Evolutionary conservation across 2,329 filamentous ascomycete species (phyloP).

Genomic region (Microdochium bolleyi): DNA sequence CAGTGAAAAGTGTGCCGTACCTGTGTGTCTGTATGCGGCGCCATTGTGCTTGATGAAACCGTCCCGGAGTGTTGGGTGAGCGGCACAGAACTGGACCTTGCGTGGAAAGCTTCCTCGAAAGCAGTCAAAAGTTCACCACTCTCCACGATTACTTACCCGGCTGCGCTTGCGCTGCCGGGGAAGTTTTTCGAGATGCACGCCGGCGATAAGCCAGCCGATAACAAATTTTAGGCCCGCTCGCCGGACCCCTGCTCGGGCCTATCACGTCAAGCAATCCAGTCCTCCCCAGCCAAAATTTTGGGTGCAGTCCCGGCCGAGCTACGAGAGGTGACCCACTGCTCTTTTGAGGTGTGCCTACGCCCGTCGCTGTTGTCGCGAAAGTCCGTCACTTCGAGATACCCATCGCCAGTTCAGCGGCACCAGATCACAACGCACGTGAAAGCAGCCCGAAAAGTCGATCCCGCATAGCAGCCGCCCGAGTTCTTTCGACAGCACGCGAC

Average conservation of each 20-base stretch:
- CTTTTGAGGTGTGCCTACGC: background rate
- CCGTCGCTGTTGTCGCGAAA: background rate
- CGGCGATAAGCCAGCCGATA: slow-evolving; percentile 17
- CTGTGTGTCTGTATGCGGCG: background rate
- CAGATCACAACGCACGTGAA: background rate
- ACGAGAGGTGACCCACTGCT: background rate
- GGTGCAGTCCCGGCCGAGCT: background rate
- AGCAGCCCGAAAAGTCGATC: too few species aligned
- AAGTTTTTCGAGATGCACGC: slow-evolving; percentile 12
- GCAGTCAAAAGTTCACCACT: background rate
- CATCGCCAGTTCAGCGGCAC: background rate
- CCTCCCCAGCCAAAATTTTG: background rate
- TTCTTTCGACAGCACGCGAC: too few species aligned
- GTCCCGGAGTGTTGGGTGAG: background rate
- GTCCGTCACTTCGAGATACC: background rate
- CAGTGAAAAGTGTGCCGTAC: background rate
- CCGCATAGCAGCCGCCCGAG: too few species aligned
- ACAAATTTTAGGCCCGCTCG: slow-evolving; percentile 7
- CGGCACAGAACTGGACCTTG: background rate
- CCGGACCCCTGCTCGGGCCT: background rate
- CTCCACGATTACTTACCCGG: background rate
- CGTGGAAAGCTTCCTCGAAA: background rate
- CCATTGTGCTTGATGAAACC: background rate
- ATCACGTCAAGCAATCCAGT: slow-evolving; percentile 8
- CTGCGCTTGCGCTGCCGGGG: slow-evolving; percentile 3